Conservation (phyloP, 257 asterid genomes). For the Jasminum sambac region DNA sequence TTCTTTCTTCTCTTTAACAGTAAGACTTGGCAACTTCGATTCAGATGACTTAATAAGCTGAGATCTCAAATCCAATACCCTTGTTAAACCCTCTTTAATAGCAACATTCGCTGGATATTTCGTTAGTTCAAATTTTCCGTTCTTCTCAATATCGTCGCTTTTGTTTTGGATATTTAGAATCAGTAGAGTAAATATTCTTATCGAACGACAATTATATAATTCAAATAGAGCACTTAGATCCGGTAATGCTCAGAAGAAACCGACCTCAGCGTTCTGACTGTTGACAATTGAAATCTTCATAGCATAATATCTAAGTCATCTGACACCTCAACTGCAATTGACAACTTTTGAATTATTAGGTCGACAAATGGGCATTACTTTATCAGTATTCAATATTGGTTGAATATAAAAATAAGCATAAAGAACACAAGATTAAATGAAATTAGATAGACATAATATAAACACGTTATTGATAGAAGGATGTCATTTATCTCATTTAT, state of each 20-base stretch:
- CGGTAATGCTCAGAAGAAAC: not conserved
- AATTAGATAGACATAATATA: no score
- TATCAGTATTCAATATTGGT: not conserved
- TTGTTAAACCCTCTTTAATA: constrained; percentile 27
- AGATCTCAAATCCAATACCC: constrained; percentile 21
- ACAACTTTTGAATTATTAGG: not conserved
- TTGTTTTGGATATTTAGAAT: no score
- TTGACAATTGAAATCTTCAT: not conserved
- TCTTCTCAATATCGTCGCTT: not conserved
- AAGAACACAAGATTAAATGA: no score
- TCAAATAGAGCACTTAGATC: not conserved
- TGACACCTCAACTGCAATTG: not conserved
- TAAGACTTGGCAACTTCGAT: constrained; percentile 51
- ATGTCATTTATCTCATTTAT: not conserved
- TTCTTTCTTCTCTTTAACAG: constrained; percentile 79
- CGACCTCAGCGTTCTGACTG: not conserved
- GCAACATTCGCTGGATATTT: constrained; percentile 16
- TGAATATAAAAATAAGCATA: not conserved
- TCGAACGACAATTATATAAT: not conserved
- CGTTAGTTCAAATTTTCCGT: constrained; percentile 24
- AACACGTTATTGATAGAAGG: not conserved
- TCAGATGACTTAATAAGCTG: constrained; percentile 11
- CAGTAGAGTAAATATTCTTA: no score
- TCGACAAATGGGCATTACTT: not conserved
- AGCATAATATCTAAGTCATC: not conserved